Conservation (phyloP, 768 basidiomycete genomes). For the Rubroboletus satanas region DNA sequence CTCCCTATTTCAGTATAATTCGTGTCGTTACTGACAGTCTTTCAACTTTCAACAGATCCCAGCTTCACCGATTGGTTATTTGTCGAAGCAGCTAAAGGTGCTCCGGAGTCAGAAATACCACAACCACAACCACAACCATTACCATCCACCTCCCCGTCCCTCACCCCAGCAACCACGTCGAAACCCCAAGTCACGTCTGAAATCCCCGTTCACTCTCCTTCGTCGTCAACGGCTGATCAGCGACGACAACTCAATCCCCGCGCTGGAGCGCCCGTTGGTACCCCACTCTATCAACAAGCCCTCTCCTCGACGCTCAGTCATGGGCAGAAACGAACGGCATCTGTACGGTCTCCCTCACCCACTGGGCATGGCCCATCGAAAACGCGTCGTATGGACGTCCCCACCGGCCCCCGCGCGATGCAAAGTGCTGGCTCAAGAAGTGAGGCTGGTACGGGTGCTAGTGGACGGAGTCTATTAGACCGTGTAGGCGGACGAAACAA, state of each 20-base stretch:
- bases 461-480: conserved; percentile 69
- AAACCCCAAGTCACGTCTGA: conserved; percentile 30
- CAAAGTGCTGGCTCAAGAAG: conserved; percentile 25
- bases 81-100: conserved; percentile 69
- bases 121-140: conserved; percentile 23
- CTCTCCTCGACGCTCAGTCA: conserved; percentile 53
- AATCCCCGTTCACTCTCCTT: conserved; percentile 22
- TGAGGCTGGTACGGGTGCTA: conserved; percentile 18
- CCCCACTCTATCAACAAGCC: conserved; percentile 67
- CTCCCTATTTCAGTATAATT: not conserved
- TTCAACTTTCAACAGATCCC: conserved; percentile 47
- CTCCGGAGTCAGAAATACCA: conserved; percentile 46
- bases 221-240: conserved; percentile 13
- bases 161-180: conserved; percentile 21
- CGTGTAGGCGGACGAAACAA: conserved; percentile 62
- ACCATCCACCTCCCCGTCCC: conserved; percentile 24
- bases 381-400: conserved; percentile 68
- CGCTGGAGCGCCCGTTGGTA: conserved; percentile 30
- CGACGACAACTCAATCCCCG: conserved; percentile 47
- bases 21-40: not conserved
- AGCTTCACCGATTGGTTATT: conserved; percentile 91
- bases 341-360: conserved; percentile 62
- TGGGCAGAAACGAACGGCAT: conserved; percentile 62
- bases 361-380: conserved; percentile 66
- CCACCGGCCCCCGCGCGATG: conserved; percentile 87